Conservation (phyloP, 345 rosid genomes). For the Cardiospermum halicacabum region DNA sequence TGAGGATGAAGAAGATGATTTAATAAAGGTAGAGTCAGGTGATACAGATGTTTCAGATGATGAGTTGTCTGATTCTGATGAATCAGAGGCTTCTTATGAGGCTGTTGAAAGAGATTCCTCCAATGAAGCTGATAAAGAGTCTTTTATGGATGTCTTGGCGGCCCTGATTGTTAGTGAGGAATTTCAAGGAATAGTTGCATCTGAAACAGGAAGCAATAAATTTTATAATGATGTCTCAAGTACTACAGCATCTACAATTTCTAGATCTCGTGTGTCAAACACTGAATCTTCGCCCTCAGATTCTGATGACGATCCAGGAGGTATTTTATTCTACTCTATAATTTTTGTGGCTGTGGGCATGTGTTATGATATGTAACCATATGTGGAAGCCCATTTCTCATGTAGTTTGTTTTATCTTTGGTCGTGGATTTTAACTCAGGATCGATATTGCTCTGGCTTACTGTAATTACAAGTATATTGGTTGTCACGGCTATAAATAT, state of each 20-base stretch:
- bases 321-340: constrained; percentile 13
- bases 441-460: constrained; percentile 64
- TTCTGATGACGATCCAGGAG: constrained; percentile 31
- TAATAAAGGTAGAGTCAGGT: constrained; percentile 31
- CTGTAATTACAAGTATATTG: constrained; percentile 60
- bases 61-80: constrained; percentile 69
- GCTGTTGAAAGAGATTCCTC: constrained; percentile 27
- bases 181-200: constrained; percentile 94
- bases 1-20: constrained; percentile 96
- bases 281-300: constrained; percentile 29
- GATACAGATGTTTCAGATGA: constrained; percentile 63
- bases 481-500: constrained; percentile 68
- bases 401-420: neutral
- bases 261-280: constrained; percentile 30
- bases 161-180: constrained; percentile 94
- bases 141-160: constrained; percentile 91
- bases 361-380: neutral
- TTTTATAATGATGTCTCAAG: constrained; percentile 34
- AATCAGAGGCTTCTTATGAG: constrained; percentile 35
- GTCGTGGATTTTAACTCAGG: constrained; percentile 43
- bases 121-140: constrained; percentile 54
- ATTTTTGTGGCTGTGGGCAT: neutral
- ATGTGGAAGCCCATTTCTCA: neutral
- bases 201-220: constrained; percentile 63
- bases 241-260: constrained; percentile 23